These are phyloP conservation scores for Marasmius sp. DNA, from an alignment of 1,284 basidiomycete genomes.

Conservation along the genomic window DNA sequence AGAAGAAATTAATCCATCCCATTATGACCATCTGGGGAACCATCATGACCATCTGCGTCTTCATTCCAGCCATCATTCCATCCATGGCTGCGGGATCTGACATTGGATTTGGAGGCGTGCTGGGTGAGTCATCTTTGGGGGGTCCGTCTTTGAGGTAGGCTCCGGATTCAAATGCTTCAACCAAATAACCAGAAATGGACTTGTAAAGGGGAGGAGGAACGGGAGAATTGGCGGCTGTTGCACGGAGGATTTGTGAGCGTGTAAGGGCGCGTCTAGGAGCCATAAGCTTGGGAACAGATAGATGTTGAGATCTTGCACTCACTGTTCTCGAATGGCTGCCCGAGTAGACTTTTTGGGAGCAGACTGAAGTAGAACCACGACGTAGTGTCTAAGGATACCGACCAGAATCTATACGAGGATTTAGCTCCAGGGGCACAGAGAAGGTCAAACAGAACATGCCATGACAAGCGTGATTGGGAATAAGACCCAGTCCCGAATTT, in stretches of 20 bases:
- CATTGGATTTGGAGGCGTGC: constrained; percentile 70
- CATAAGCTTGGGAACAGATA: constrained; percentile 5
- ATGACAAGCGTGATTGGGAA: constrained; percentile 98
- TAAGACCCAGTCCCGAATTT: constrained; percentile 93
- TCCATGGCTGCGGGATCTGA: constrained; percentile 93
- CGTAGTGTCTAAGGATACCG: constrained; percentile 92
- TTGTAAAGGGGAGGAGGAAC: constrained; percentile 75
- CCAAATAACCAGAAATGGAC: constrained; percentile 73
- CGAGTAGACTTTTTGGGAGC: constrained; percentile 81
- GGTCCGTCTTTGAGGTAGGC: constrained; percentile 85
- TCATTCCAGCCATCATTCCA: constrained; percentile 98
- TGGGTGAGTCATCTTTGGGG: constrained; percentile 57
- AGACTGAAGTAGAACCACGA: constrained; percentile 84
- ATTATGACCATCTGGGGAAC: constrained; percentile 98
- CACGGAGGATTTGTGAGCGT: constrained; percentile 81
- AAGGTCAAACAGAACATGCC: constrained; percentile 48
- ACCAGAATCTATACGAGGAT: constrained; percentile 74
- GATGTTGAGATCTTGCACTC: constrained; percentile 33
- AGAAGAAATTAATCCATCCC: constrained; percentile 99
- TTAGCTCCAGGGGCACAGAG: background rate
- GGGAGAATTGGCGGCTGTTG: constrained; percentile 78
- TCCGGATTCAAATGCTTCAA: constrained; percentile 71
- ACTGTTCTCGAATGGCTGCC: constrained; percentile 92
- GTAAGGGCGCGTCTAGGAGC: constrained; percentile 74
- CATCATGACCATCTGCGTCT: constrained; percentile 99